A percentile compares a stretch with the other conserved stretches of the same genome.
phyloP scores from a whole-genome alignment of 768 basidiomycete genomes.

The Melanogaster broomeanus region DNA sequence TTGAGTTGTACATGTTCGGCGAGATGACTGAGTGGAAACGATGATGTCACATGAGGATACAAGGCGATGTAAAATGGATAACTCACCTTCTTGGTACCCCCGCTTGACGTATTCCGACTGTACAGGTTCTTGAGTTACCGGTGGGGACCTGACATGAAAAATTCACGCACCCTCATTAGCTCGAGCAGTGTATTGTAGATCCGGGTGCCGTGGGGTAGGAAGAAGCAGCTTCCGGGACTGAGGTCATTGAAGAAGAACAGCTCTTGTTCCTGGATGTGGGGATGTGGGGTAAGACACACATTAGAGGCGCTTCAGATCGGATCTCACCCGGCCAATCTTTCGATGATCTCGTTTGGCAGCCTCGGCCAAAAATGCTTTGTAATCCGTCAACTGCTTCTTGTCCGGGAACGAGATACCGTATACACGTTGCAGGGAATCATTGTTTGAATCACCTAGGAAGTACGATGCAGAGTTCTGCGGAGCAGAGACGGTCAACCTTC shows the following conservation, averaged over 20 bases:
- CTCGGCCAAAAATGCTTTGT: constrained; percentile 94
- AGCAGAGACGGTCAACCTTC: constrained; percentile 1
- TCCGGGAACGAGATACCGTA: constrained; percentile 99
- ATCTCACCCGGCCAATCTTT: constrained; percentile 81
- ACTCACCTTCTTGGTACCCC: constrained; percentile 87
- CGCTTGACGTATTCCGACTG: constrained; percentile 93
- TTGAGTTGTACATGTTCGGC: constrained; percentile 95
- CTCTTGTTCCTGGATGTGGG: constrained; percentile 76
- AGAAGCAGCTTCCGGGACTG: constrained; percentile 94
- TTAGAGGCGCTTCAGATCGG: neutral
- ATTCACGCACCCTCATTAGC: constrained; percentile 74
- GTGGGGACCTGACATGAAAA: constrained; percentile 3
- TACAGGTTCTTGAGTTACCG: constrained; percentile 3
- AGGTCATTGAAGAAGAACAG: constrained; percentile 98
- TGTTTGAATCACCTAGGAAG: constrained; percentile 91
- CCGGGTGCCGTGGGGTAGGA: constrained; percentile 94
- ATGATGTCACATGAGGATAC: constrained; percentile 10
- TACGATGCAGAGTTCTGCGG: constrained; percentile 93
- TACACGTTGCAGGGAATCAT: constrained; percentile 93
- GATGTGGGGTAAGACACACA: constrained; percentile 3
- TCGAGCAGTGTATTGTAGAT: constrained; percentile 95
- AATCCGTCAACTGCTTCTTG: constrained; percentile 90
- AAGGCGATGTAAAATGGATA: neutral
- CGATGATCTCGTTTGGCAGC: constrained; percentile 98
- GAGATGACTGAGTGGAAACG: constrained; percentile 72